Conservation (phyloP, 345 rosid species). For the Jatropha curcas region DNA sequence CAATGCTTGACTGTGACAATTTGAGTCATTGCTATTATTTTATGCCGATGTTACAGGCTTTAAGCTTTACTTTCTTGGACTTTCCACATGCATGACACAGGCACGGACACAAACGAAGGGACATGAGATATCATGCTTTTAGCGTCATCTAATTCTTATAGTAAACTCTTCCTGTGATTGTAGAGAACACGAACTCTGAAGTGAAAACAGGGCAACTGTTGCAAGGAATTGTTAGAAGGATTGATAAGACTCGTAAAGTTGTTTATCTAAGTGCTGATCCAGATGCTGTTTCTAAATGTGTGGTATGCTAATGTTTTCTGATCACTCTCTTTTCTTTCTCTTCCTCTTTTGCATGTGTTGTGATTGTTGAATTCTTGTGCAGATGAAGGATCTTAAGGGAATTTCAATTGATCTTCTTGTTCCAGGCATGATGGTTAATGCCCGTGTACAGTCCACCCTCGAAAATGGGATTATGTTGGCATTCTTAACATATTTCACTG, state of each 20-base stretch:
- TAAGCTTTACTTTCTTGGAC: background rate
- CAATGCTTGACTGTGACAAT: too few species aligned
- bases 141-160: background rate
- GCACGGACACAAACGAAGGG: too few species aligned
- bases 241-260: constrained; percentile 76
- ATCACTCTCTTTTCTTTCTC: background rate
- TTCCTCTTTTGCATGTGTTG: background rate
- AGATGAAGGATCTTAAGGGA: constrained; percentile 90
- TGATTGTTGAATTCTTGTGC: constrained; percentile 27
- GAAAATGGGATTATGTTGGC: constrained; percentile 88
- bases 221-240: constrained; percentile 71
- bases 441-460: constrained; percentile 80
- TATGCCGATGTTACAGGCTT: background rate
- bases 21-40: too few species aligned
- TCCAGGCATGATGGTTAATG: constrained; percentile 96
- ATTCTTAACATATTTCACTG: constrained; percentile 86
- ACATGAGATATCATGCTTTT: background rate
- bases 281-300: constrained; percentile 66
- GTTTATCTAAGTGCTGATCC: constrained; percentile 66
- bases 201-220: constrained; percentile 65
- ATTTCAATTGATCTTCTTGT: constrained; percentile 88
- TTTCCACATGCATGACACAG: background rate
- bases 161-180: background rate
- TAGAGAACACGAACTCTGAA: constrained; percentile 45
- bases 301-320: constrained; percentile 50